Conservation (phyloP, 208 protist genomes). For the Giardia duodenalis region DNA sequence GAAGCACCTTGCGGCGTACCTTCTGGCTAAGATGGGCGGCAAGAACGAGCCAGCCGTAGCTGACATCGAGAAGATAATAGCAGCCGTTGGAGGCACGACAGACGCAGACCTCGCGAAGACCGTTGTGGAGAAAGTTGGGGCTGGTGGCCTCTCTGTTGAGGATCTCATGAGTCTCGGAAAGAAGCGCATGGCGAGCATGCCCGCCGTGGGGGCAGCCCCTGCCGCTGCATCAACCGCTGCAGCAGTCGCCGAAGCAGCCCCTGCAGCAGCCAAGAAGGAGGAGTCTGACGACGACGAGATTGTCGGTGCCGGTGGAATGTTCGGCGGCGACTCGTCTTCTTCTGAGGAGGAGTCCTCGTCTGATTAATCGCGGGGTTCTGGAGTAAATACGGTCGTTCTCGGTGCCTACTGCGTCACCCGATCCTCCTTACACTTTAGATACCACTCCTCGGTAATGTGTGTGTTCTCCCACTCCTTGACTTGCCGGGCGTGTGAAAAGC, state of each 20-base stretch:
- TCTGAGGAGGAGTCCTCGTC: constrained; percentile 24
- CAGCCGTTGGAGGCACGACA: not conserved
- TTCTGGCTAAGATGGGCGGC: not conserved
- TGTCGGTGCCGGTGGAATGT: not conserved
- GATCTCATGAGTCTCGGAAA: not conserved
- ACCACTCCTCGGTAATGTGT: too few species aligned
- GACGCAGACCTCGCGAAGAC: not conserved
- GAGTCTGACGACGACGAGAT: constrained; percentile 12
- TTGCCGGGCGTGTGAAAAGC: too few species aligned
- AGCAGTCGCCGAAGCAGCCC: not conserved
- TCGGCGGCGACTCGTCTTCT: constrained; percentile 4
- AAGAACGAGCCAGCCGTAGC: not conserved
- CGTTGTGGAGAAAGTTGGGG: not conserved
- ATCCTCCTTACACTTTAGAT: too few species aligned
- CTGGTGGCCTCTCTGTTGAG: not conserved
- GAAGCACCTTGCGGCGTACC: constrained; percentile 14
- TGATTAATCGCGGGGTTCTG: too few species aligned
- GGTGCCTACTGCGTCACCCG: too few species aligned
- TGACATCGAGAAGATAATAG: not conserved
- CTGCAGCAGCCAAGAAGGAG: not conserved
- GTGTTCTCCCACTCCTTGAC: too few species aligned
- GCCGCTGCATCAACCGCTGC: not conserved
- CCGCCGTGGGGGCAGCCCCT: not conserved
- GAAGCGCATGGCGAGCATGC: constrained; percentile 18
- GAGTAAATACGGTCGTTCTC: too few species aligned